Conservation (phyloP, 441 rosid genomes). For the Croton laevigatus region DNA sequence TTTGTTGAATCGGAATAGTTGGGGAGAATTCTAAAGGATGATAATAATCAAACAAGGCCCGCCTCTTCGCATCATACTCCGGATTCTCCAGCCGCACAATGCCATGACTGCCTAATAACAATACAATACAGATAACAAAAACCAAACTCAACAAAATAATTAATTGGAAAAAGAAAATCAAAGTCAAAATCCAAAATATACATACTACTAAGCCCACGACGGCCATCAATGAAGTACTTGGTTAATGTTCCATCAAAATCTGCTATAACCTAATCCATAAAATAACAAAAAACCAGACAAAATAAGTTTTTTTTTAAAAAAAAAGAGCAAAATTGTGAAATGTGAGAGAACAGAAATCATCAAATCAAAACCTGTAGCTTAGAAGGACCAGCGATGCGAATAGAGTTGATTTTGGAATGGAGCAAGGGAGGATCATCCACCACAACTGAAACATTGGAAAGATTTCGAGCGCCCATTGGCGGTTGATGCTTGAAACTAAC, state of each 20-base stretch:
- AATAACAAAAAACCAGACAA: not conserved
- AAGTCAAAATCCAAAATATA: not conserved
- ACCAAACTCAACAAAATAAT: constrained; percentile 12
- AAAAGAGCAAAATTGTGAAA: not conserved
- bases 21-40: constrained; percentile 79
- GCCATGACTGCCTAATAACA: constrained; percentile 78
- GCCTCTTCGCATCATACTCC: constrained; percentile 67
- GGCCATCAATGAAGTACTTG: constrained; percentile 52
- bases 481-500: not conserved
- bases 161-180: not conserved
- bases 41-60: constrained; percentile 58
- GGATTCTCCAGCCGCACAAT: constrained; percentile 72
- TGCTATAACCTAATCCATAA: constrained; percentile 60
- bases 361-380: constrained; percentile 96
- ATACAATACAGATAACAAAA: too few species aligned
- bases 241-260: constrained; percentile 89
- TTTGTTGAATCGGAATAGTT: constrained; percentile 60
- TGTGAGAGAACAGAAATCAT: constrained; percentile 2
- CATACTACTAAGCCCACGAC: constrained; percentile 67
- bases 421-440: constrained; percentile 43
- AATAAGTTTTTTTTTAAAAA: not conserved
- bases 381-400: constrained; percentile 66
- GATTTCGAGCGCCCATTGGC: constrained; percentile 34
- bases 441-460: constrained; percentile 40
- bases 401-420: constrained; percentile 43